Evolutionary conservation across 768 basidiomycete species (phyloP).

Genomic region (Mycena metata): DNA sequence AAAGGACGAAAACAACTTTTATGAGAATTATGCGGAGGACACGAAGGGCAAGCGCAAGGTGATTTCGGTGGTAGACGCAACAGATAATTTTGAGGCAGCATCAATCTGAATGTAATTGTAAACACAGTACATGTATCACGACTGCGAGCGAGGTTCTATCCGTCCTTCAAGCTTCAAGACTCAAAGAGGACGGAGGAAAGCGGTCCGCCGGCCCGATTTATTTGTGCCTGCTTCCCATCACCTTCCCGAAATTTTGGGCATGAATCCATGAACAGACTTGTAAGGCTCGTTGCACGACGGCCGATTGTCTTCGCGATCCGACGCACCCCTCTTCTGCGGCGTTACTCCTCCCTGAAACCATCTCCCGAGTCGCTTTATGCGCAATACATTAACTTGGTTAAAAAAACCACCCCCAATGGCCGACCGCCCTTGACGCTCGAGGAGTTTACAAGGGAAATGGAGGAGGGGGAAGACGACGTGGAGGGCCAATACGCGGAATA

Average conservation of each 20-base stretch:
- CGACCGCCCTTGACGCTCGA: slow-evolving; percentile 27
- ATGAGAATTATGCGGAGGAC: slow-evolving; percentile 90
- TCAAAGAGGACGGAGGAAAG: no score
- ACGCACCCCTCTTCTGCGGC: slow-evolving; percentile 12
- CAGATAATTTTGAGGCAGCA: neutral
- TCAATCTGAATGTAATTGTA: slow-evolving; percentile 10
- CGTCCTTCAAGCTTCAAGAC: no score
- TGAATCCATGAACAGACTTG: slow-evolving; percentile 35
- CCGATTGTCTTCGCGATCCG: slow-evolving; percentile 24
- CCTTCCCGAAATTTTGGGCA: slow-evolving; percentile 21
- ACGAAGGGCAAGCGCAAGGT: slow-evolving; percentile 71
- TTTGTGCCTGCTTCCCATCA: no score
- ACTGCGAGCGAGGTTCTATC: no score
- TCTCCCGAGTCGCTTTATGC: slow-evolving; percentile 28
- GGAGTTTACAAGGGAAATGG: slow-evolving; percentile 16
- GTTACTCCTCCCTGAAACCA: slow-evolving; percentile 20
- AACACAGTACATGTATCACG: no score
- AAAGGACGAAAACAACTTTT: slow-evolving; percentile 83
- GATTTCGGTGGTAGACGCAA: slow-evolving; percentile 29
- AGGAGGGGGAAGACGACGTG: slow-evolving; percentile 4
- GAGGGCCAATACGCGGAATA: slow-evolving; percentile 26
- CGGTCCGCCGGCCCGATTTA: no score
- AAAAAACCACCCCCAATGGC: neutral
- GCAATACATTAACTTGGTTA: slow-evolving; percentile 10
- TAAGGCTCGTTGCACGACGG: slow-evolving; percentile 28